Evolutionary conservation across 495 filamentous ascomycete species (phyloP).

Genomic region (Bryoglossum gracile): DNA sequence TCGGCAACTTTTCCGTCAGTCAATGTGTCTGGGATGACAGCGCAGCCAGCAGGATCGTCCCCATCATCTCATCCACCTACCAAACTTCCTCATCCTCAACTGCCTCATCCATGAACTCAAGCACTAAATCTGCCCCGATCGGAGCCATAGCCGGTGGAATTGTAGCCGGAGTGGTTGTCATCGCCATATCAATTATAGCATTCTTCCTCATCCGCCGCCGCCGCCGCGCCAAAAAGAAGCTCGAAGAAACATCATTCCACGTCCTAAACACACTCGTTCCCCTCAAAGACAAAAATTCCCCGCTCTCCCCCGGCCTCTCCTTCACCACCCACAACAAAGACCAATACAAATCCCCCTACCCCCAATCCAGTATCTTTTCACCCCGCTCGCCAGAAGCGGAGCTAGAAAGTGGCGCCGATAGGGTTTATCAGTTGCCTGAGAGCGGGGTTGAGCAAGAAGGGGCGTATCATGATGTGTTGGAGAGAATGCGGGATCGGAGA

Average conservation of each 20-base stretch:
- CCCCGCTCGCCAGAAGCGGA: too few relatives aligned
- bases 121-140: not conserved
- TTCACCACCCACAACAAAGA: too few relatives aligned
- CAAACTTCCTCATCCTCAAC: not conserved
- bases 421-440: constrained; percentile 7
- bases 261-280: constrained; percentile 20
- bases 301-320: too few relatives aligned
- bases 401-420: too few relatives aligned
- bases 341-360: too few relatives aligned
- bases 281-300: too few relatives aligned
- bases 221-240: constrained; percentile 18
- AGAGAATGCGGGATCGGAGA: not conserved
- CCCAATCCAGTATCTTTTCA: too few relatives aligned
- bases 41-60: not conserved
- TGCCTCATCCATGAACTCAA: not conserved
- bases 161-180: not conserved
- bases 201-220: not conserved
- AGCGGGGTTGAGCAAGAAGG: not conserved
- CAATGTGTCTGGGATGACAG: constrained; percentile 19
- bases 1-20: constrained; percentile 20
- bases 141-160: not conserved
- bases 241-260: constrained; percentile 9
- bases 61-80: constrained; percentile 13
- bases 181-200: not conserved
- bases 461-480: not conserved